Conservation (phyloP, 2,329 filamentous ascomycete genomes). For the Talaromyces sp. region DNA sequence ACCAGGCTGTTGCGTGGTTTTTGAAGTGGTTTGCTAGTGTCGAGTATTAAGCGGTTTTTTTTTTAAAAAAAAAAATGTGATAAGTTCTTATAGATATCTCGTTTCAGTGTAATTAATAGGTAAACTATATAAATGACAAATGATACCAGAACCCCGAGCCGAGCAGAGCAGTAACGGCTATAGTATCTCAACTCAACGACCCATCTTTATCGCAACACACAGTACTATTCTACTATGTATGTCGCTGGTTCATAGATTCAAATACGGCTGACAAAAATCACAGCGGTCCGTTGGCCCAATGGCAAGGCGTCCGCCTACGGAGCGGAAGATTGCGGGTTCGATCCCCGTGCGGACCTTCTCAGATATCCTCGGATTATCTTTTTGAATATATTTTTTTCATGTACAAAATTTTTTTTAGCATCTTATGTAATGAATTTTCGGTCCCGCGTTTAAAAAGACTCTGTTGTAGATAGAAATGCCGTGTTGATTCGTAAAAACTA, state of each 20-base stretch:
- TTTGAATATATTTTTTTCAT: too few relatives aligned
- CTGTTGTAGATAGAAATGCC: too few relatives aligned
- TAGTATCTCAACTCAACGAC: too few relatives aligned
- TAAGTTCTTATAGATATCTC: too few relatives aligned
- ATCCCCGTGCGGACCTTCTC: slow-evolving; percentile 1
- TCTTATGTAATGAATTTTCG: too few relatives aligned
- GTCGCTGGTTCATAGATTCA: too few relatives aligned
- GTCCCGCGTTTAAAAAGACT: too few relatives aligned
- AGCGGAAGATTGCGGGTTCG: slow-evolving; percentile 12
- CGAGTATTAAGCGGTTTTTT: neutral
- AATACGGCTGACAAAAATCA: neutral
- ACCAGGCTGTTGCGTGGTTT: slow-evolving; percentile 21
- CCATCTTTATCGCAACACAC: too few relatives aligned
- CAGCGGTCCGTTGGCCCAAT: slow-evolving; percentile 9
- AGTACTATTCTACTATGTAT: too few relatives aligned
- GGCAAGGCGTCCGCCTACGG: slow-evolving; percentile 13
- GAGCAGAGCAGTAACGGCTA: too few relatives aligned
- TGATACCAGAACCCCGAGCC: neutral
- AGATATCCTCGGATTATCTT: too few relatives aligned
- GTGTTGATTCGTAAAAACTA: neutral
- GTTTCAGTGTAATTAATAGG: neutral
- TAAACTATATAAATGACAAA: neutral
- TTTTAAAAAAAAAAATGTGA: neutral
- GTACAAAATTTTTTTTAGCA: too few relatives aligned
- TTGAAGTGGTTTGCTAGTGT: neutral